Evolutionary conservation across 2,329 filamentous ascomycete species (phyloP).

Genomic region (Pseudohalonectria lignicola): DNA sequence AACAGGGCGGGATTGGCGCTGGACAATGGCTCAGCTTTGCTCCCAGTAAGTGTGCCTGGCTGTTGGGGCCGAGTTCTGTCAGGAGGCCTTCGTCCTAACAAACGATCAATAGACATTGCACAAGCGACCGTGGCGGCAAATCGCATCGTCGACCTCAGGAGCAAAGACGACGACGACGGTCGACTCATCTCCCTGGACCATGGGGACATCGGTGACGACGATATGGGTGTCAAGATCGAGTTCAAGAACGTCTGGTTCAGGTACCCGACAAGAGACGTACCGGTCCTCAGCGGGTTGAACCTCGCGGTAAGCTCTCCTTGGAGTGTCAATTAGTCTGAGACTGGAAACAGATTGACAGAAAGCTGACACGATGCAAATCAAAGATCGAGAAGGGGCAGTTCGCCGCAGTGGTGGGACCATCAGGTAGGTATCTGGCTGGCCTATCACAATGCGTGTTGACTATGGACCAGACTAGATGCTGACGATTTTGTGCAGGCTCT

Average conservation of each 20-base stretch:
- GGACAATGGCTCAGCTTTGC: slow-evolving; percentile 20
- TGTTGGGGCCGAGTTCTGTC: not conserved
- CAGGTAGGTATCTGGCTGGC: slow-evolving; percentile 11
- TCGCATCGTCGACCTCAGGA: slow-evolving; percentile 18
- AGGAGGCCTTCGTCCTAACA: not conserved
- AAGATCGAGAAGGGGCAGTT: slow-evolving; percentile 18
- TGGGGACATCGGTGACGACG: slow-evolving; percentile 14
- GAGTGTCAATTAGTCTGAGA: not conserved
- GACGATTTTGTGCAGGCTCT: slow-evolving; percentile 9
- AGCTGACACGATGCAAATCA: not conserved
- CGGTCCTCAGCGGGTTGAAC: slow-evolving; percentile 55
- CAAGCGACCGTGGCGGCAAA: slow-evolving; percentile 18
- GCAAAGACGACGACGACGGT: slow-evolving; percentile 10
- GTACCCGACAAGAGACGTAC: slow-evolving; percentile 58
- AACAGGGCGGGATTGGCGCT: slow-evolving; percentile 17
- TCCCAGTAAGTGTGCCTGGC: slow-evolving; percentile 14
- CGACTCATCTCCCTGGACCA: slow-evolving; percentile 13
- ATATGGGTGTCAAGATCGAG: slow-evolving; percentile 37
- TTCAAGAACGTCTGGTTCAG: slow-evolving; percentile 60
- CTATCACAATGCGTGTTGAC: not conserved
- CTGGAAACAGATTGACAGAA: not conserved
- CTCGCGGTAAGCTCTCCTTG: slow-evolving; percentile 32
- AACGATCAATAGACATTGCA: slow-evolving; percentile 14
- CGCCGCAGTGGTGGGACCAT: slow-evolving; percentile 19
- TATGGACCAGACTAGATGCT: not conserved